These are phyloP conservation scores for Talaromyces funiculosus DNA, from an alignment of 2,329 filamentous ascomycete species.

Conservation along the genomic window DNA sequence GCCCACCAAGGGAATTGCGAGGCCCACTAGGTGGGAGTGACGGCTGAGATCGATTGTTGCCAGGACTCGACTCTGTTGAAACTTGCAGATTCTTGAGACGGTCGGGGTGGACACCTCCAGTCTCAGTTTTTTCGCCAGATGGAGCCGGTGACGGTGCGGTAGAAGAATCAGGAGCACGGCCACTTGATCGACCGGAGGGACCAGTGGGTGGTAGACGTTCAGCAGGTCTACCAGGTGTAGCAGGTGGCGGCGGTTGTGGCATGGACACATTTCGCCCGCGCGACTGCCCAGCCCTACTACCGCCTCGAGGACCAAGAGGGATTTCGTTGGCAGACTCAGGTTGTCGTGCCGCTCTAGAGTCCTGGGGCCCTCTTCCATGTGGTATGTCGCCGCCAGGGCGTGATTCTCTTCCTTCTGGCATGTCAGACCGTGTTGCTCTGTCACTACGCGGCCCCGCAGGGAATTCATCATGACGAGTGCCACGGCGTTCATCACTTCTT, in stretches of 20 bases:
- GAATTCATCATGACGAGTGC: conserved; percentile 38
- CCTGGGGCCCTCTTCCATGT: conserved; percentile 44
- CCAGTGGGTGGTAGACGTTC: conserved; percentile 43
- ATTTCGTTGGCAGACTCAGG: conserved; percentile 37
- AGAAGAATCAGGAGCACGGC: conserved; percentile 24
- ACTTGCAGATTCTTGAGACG: conserved; percentile 43
- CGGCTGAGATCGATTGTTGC: conserved; percentile 20
- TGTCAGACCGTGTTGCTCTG: conserved; percentile 27
- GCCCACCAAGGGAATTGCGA: conserved; percentile 33
- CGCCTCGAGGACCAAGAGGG: conserved; percentile 53
- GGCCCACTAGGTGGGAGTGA: conserved; percentile 38
- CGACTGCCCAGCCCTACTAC: conserved; percentile 23
- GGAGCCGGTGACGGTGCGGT: conserved; percentile 30
- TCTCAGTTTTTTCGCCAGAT: conserved; percentile 29
- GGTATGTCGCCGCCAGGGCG: conserved; percentile 37
- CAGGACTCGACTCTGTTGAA: conserved; percentile 18
- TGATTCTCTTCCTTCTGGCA: conserved; percentile 34
- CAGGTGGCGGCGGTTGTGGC: conserved; percentile 22
- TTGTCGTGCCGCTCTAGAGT: conserved; percentile 31
- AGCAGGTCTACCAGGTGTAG: conserved; percentile 18
- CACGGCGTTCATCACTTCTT: conserved; percentile 10
- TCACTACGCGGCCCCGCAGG: conserved; percentile 51
- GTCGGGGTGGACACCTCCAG: conserved; percentile 50
- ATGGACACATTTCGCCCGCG: conserved; percentile 37
- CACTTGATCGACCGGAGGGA: conserved; percentile 35